Conservation (phyloP, 2,329 filamentous ascomycete species). For the Aciculosporium take region DNA sequence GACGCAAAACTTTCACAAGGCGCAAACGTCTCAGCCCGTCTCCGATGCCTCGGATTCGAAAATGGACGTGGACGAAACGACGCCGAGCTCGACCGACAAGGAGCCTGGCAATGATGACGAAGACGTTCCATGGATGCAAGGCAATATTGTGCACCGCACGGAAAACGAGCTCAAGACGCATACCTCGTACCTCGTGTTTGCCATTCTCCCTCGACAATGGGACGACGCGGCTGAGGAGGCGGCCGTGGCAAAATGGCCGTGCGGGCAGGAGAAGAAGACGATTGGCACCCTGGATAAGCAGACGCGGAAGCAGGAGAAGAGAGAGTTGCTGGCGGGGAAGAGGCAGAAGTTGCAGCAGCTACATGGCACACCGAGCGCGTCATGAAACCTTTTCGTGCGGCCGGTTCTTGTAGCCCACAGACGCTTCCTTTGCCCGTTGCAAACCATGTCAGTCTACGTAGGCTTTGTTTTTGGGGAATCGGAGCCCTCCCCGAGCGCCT, state of each 20-base stretch:
- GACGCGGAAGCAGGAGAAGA: conserved; percentile 41
- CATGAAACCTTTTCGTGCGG: neutral
- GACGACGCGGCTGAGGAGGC: conserved; percentile 63
- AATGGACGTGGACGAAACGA: conserved; percentile 25
- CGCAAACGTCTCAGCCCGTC: conserved; percentile 13
- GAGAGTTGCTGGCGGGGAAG: conserved; percentile 34
- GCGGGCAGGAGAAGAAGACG: conserved; percentile 36
- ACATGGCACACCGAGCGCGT: conserved; percentile 8
- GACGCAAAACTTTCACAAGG: conserved; percentile 48
- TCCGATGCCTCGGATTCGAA: conserved; percentile 21
- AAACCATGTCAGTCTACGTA: neutral
- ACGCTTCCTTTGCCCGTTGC: neutral
- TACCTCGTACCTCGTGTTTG: conserved; percentile 94
- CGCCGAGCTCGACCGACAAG: conserved; percentile 4
- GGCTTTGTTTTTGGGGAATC: neutral
- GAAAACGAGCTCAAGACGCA: conserved; percentile 90
- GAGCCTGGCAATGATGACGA: conserved; percentile 12
- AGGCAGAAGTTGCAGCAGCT: conserved; percentile 25
- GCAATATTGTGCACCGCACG: conserved; percentile 62
- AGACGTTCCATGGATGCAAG: conserved; percentile 55
- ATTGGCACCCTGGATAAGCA: conserved; percentile 40
- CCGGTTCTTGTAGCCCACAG: neutral
- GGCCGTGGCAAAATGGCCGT: conserved; percentile 50
- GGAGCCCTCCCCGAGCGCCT: too few species aligned
- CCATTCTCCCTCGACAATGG: conserved; percentile 78